Conservation (phyloP, 352 stramenopile genomes). For the Phytophthora multivora region DNA sequence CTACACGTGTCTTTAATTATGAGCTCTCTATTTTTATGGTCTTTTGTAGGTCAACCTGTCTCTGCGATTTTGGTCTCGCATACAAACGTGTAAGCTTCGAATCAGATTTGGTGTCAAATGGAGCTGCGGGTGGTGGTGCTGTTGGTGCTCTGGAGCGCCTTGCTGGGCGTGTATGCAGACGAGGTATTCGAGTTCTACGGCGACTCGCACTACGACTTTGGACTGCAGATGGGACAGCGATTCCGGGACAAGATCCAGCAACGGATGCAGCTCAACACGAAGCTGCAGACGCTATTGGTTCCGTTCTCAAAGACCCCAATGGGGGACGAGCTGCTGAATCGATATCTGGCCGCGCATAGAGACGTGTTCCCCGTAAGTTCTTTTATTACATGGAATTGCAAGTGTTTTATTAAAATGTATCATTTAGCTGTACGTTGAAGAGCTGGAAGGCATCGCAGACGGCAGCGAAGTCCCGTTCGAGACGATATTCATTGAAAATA, state of each 20-base stretch:
- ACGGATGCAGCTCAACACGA: constrained; percentile 44
- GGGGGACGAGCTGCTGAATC: constrained; percentile 43
- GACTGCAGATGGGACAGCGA: constrained; percentile 44
- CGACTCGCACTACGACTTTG: constrained; percentile 73
- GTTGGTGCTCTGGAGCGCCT: not conserved
- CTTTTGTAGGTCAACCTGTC: too few relatives aligned
- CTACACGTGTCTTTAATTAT: too few relatives aligned
- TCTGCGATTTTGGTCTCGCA: too few relatives aligned
- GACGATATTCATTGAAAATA: constrained; percentile 74
- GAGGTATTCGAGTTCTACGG: constrained; percentile 60
- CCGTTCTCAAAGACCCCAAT: constrained; percentile 49
- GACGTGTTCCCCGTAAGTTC: constrained; percentile 55
- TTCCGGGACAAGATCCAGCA: constrained; percentile 59
- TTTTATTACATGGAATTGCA: not conserved
- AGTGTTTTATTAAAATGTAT: not conserved
- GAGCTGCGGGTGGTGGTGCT: not conserved
- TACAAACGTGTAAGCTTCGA: too few relatives aligned
- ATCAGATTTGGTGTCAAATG: constrained; percentile 2
- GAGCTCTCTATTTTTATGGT: too few relatives aligned
- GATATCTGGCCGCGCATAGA: constrained; percentile 55
- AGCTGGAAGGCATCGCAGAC: constrained; percentile 64
- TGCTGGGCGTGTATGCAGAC: constrained; percentile 27
- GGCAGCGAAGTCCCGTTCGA: constrained; percentile 64
- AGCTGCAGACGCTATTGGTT: constrained; percentile 65
- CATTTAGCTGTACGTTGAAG: constrained; percentile 66